Base-by-base conservation (phyloP, 78 protist genomes). In the Dictyostelium intermedium region DNA sequence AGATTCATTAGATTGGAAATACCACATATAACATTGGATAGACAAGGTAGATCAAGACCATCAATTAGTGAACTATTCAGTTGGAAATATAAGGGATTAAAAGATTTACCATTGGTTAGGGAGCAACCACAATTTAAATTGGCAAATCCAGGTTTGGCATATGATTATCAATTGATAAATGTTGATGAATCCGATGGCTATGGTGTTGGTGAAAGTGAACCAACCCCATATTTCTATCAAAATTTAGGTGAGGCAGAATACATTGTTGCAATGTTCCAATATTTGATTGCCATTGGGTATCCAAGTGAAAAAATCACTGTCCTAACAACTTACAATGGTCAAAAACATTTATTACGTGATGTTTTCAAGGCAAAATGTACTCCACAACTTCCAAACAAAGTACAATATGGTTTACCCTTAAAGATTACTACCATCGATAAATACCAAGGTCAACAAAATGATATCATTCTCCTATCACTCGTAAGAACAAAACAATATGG, bases 301-400 rank as follows among this genome's bases (percentile, higher is more conserved):
- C 97, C 98, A 4, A 87, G 95, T 23, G 76, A 87, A 16, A 37
- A 80, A 9, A 98, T 98, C 37, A 60, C 98, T 16, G 92, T 99
- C 23, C 41, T 99, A 61, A 98, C 99, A 3, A 97, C 99, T n/a
- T 98, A 99, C 85, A 98, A 98, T 76, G 99, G 99, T 34, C 99
- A 99, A 53, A 94, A 95, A 47, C 83, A 60, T 1, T 95, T 98
- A n/a, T 41, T 98, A 11, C 69, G 76, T 20, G 76, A 87, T 78
- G 76, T 92, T 7, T 72, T 92, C 66, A 11, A 93, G 20, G 35
- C 47, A 13, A 77, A 86, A 39, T 96, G 95, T 53, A 73, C 50
- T 10, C 73, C 97, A 6, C 66, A 56, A 20, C 25, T 20, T 56
- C 66, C 66, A 56, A 56, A 56, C 25, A 56, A 56, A 56, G 7